These are phyloP conservation scores for Tetrahymena malaccensis DNA, from an alignment of 73 alveolate species.

Conservation along the genomic window DNA sequence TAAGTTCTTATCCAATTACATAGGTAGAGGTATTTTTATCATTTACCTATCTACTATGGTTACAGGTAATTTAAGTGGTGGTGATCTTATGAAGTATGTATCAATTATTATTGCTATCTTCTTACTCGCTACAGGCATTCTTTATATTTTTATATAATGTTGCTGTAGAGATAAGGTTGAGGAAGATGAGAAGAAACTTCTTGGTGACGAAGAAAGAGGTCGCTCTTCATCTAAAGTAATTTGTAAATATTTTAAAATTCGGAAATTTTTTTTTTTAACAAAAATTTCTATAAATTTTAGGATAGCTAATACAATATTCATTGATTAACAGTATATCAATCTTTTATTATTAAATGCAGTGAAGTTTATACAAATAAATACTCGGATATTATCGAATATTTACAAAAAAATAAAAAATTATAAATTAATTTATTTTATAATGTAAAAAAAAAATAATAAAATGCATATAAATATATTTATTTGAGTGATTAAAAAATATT, in stretches of 20 bases:
- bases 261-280: neutral
- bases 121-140: neutral
- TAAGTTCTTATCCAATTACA: neutral
- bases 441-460: too few species aligned
- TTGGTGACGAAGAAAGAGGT: neutral
- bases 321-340: too few species aligned
- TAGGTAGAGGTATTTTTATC: neutral
- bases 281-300: too few species aligned
- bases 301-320: too few species aligned
- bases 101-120: neutral
- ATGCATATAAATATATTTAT: too few species aligned
- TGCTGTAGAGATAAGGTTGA: neutral
- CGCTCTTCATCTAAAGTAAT: neutral
- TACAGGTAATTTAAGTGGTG: neutral
- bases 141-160: neutral
- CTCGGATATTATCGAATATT: neutral
- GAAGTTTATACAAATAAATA: too few species aligned
- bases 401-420: too few species aligned
- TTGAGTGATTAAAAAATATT: neutral
- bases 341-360: too few species aligned
- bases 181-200: neutral
- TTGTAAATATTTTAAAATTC: neutral
- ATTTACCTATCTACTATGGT: neutral
- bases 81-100: neutral
- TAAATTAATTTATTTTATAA: too few species aligned